These are phyloP conservation scores for Schwanniomyces yamadae DNA, from an alignment of 805 yeast species.

Conservation along the genomic window DNA sequence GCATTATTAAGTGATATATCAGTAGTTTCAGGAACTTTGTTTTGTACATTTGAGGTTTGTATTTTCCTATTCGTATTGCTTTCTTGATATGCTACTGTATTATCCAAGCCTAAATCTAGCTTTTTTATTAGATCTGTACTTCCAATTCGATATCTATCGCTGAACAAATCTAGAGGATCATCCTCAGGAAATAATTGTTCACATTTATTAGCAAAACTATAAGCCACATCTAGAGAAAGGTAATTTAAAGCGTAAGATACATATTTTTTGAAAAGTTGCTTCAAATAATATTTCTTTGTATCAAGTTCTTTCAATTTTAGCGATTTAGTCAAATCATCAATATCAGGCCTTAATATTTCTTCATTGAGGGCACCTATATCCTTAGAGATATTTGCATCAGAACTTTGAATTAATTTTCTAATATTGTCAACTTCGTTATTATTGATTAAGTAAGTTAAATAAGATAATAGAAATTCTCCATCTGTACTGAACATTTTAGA, in stretches of 20 bases:
- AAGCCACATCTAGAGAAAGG: conserved; percentile 68
- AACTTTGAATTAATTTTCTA: conserved; percentile 78
- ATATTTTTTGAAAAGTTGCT: conserved; percentile 44
- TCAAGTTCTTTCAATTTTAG: conserved; percentile 16
- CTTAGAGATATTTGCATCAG: conserved; percentile 53
- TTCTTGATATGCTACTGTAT: conserved; percentile 11
- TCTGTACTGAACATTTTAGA: conserved; percentile 54
- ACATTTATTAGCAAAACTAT: conserved; percentile 65
- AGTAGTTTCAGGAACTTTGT: conserved; percentile 5
- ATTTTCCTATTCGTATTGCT: conserved; percentile 11
- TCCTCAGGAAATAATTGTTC: conserved; percentile 64
- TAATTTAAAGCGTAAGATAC: conserved; percentile 66
- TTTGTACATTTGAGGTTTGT: conserved; percentile 12
- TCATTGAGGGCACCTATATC: conserved; percentile 28
- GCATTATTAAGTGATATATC: conserved; percentile 6
- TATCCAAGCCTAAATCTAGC: conserved; percentile 34
- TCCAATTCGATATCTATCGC: conserved; percentile 39
- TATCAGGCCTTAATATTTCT: conserved; percentile 25
- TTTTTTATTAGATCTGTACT: conserved; percentile 35
- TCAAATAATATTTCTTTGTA: conserved; percentile 24
- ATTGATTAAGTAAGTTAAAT: conserved; percentile 68
- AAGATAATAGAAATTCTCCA: conserved; percentile 63
- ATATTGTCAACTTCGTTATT: conserved; percentile 71
- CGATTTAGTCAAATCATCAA: conserved; percentile 49
- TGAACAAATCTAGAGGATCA: conserved; percentile 37